Conservation (phyloP, 805 yeast genomes). For the Lipomyces kockii region DNA sequence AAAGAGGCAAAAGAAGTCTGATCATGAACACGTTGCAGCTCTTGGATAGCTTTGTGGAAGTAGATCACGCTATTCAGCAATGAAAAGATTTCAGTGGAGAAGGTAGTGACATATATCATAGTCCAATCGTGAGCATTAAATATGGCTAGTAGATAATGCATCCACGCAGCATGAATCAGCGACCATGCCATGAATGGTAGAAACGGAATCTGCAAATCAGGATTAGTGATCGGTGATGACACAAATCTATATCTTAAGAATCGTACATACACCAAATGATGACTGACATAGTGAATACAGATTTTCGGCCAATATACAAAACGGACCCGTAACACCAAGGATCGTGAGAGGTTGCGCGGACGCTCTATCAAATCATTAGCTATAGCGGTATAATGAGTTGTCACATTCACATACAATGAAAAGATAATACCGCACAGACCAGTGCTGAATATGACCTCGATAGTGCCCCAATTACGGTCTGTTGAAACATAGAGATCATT, state of each 20-base stretch:
- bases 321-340: conserved; percentile 5
- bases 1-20: background rate
- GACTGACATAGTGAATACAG: background rate
- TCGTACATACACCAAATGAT: background rate
- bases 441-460: conserved; percentile 3
- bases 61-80: conserved; percentile 5
- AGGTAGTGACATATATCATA: background rate
- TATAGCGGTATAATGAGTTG: background rate
- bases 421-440: background rate
- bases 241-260: too few relatives aligned
- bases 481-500: background rate
- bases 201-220: background rate
- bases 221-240: background rate
- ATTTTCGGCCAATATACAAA: conserved; percentile 4
- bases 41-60: conserved; percentile 2
- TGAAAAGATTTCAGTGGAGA: conserved; percentile 1
- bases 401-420: background rate
- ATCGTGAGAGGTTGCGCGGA: conserved; percentile 6
- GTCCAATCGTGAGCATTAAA: conserved; percentile 3
- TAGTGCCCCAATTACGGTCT: background rate
- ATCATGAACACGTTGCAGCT: background rate
- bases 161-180: conserved; percentile 4
- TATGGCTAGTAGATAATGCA: background rate
- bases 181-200: conserved; percentile 1
- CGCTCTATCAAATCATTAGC: background rate